Conservation (phyloP, 176 grass and related monocot genomes). For the Puccinellia tenuiflora region DNA sequence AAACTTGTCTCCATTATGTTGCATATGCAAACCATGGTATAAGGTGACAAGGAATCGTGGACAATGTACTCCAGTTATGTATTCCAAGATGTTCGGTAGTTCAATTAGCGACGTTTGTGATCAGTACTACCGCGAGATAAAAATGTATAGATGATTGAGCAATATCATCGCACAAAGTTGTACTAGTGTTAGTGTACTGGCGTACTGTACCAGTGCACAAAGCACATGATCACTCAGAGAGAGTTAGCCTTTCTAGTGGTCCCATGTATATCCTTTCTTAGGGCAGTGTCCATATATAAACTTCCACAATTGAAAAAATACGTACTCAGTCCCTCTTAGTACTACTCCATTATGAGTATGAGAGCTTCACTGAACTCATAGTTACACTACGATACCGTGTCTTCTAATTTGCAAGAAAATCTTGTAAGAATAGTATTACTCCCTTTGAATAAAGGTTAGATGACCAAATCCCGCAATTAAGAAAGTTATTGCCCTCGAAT, state of each 20-base stretch:
- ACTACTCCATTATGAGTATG: too few relatives aligned
- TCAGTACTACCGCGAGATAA: not conserved
- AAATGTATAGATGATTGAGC: not conserved
- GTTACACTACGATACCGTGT: too few relatives aligned
- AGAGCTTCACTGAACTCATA: too few relatives aligned
- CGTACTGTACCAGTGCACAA: not conserved
- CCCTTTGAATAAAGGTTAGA: too few relatives aligned
- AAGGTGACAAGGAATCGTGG: not conserved
- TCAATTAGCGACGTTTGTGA: not conserved
- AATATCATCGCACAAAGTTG: constrained; percentile 1
- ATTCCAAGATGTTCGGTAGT: not conserved
- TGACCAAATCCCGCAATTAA: too few relatives aligned
- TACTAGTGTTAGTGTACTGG: not conserved
- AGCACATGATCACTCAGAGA: not conserved
- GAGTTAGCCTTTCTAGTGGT: not conserved
- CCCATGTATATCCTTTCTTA: not conserved
- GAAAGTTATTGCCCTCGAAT: too few relatives aligned
- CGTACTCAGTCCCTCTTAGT: too few relatives aligned
- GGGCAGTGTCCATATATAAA: not conserved
- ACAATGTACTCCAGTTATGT: not conserved
- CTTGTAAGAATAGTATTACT: too few relatives aligned
- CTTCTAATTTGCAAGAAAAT: too few relatives aligned
- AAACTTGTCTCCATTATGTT: not conserved
- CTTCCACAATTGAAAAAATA: not conserved
- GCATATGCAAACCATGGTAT: not conserved